phyloP scores from a whole-genome alignment of 306 rosid genomes.

The Quercus wislizeni region DNA sequence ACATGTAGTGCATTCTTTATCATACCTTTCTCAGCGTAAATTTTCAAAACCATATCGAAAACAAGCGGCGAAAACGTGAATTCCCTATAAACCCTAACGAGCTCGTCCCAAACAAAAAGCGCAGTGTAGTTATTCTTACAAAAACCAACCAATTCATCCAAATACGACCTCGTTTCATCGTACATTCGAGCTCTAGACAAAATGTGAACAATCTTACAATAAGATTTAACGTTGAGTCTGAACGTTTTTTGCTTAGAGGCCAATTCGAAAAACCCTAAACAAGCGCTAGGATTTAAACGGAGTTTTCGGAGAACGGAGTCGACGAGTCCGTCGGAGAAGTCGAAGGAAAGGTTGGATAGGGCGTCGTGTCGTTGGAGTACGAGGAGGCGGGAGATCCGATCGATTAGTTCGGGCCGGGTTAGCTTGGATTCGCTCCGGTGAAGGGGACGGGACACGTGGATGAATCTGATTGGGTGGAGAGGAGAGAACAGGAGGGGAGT shows the following conservation, averaged over 20 bases:
- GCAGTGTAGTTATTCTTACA: slow-evolving; percentile 47
- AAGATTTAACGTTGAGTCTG: slow-evolving; percentile 57
- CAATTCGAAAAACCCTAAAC: slow-evolving; percentile 57
- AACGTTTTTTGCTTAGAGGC: slow-evolving; percentile 49
- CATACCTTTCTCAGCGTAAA: slow-evolving; percentile 59
- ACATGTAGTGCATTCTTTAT: slow-evolving; percentile 55
- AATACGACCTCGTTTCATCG: slow-evolving; percentile 43
- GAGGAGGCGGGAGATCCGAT: slow-evolving; percentile 68
- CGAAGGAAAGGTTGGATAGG: slow-evolving; percentile 42
- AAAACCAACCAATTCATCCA: slow-evolving; percentile 39
- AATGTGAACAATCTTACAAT: slow-evolving; percentile 64
- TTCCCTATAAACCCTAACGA: slow-evolving; percentile 43
- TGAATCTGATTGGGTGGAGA: slow-evolving; percentile 14
- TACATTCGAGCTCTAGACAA: slow-evolving; percentile 64
- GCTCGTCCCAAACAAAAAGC: slow-evolving; percentile 38
- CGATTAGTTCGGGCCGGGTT: slow-evolving; percentile 37
- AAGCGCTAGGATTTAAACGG: slow-evolving; percentile 55
- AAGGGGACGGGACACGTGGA: slow-evolving; percentile 45
- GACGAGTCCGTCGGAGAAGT: slow-evolving; percentile 61
- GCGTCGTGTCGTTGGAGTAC: slow-evolving; percentile 59
- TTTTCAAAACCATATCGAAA: slow-evolving; percentile 69
- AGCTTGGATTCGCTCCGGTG: slow-evolving; percentile 57
- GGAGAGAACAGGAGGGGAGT: slow-evolving; percentile 8
- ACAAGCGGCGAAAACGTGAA: slow-evolving; percentile 56
- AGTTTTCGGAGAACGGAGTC: slow-evolving; percentile 69